Percentiles rank a stretch among this genome's conserved stretches.
Evolutionary conservation across 495 filamentous ascomycete species (phyloP).

Genomic region (Penicillium antarcticum): DNA sequence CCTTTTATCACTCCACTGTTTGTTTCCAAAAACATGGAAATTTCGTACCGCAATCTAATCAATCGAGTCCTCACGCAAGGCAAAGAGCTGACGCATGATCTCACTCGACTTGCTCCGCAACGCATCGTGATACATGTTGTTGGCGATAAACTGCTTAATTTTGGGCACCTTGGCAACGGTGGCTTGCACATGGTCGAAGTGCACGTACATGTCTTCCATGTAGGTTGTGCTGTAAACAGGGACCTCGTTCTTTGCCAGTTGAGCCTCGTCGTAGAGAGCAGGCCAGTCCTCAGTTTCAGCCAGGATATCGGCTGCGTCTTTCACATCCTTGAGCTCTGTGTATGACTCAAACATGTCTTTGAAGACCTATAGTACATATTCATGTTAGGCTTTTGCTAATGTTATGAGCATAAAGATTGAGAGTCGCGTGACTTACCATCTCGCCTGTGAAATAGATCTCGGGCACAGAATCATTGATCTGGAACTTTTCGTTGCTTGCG

Average conservation of each 20-base stretch:
- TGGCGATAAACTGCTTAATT: constrained; percentile 79
- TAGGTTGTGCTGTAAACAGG: constrained; percentile 87
- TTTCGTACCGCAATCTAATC: too few species aligned
- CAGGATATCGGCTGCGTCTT: constrained; percentile 63
- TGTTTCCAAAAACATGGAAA: too few species aligned
- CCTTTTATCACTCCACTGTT: neutral
- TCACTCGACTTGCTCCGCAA: constrained; percentile 69
- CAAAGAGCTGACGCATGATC: constrained; percentile 67
- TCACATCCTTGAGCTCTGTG: constrained; percentile 62
- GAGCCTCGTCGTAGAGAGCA: constrained; percentile 67
- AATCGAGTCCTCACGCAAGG: constrained; percentile 66
- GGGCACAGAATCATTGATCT: constrained; percentile 45
- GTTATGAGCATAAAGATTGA: neutral
- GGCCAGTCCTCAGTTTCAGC: constrained; percentile 68
- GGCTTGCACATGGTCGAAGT: constrained; percentile 65
- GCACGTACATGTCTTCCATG: constrained; percentile 93
- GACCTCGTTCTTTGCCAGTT: constrained; percentile 73
- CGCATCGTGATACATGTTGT: constrained; percentile 82
- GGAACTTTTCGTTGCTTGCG: constrained; percentile 39
- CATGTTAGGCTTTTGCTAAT: too few species aligned
- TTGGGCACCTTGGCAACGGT: constrained; percentile 75
- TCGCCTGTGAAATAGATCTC: constrained; percentile 81
- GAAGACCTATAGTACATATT: constrained; percentile 49
- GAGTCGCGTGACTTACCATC: constrained; percentile 52
- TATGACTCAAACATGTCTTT: constrained; percentile 77